A percentile compares a stretch with the other conserved stretches of the same genome.
Conservation (phyloP, 2,329 filamentous ascomycete species). For the Septoria petroselini region DNA sequence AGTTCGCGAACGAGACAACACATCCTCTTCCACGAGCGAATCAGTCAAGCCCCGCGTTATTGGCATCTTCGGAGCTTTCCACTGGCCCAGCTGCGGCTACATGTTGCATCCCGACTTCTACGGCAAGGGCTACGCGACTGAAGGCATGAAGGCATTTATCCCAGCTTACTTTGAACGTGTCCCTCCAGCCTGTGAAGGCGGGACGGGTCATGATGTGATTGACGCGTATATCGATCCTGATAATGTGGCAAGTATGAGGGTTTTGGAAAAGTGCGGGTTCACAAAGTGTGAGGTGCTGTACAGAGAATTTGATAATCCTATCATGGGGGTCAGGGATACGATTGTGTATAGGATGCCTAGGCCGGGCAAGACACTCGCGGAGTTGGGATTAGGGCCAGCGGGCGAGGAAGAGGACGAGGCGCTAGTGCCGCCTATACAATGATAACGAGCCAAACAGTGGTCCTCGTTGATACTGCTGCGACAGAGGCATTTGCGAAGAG, state of each 20-base stretch:
- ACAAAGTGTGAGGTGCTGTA: conserved; percentile 40
- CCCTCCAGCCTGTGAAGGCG: conserved; percentile 28
- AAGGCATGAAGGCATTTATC: conserved; percentile 44
- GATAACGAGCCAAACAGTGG: not conserved
- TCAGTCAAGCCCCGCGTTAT: conserved; percentile 56
- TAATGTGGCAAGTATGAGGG: conserved; percentile 55
- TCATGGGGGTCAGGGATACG: conserved; percentile 38
- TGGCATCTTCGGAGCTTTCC: conserved; percentile 44
- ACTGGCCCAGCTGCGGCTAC: conserved; percentile 45
- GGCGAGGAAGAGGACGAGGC: conserved; percentile 12
- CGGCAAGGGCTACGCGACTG: conserved; percentile 45
- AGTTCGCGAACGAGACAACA: conserved; percentile 46
- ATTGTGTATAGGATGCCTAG: conserved; percentile 38
- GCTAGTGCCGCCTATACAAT: conserved; percentile 20
- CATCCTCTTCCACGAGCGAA: conserved; percentile 44
- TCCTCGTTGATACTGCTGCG: too few species aligned
- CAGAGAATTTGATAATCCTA: conserved; percentile 41
- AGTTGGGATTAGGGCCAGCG: conserved; percentile 22
- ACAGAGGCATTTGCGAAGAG: too few species aligned
- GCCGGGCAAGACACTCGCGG: conserved; percentile 30
- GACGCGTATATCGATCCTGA: conserved; percentile 48
- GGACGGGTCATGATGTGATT: conserved; percentile 38
- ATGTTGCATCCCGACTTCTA: conserved; percentile 39
- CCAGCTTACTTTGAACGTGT: conserved; percentile 42
- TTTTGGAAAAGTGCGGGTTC: conserved; percentile 59